Percentiles rank a stretch among this genome's conserved stretches.
phyloP scores from a whole-genome alignment of 2,329 filamentous ascomycete species.

The Alternaria sp. region DNA sequence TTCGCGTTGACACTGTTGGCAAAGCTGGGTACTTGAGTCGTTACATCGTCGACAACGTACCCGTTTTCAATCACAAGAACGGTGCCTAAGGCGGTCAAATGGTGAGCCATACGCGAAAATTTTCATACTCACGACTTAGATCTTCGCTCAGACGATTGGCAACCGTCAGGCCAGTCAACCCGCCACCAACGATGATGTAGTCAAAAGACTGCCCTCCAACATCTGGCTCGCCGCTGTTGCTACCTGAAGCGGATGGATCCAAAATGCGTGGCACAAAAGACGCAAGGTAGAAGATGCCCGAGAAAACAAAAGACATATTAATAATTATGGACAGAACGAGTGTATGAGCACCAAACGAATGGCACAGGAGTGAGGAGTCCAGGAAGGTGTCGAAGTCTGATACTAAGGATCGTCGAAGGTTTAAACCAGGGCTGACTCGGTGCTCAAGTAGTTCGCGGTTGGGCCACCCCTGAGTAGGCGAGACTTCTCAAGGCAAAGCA shows the following conservation, averaged over 20 bases:
- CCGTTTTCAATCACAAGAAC: slow-evolving; percentile 44
- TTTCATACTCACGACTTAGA: slow-evolving; percentile 23
- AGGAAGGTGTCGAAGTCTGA: neutral
- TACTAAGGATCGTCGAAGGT: slow-evolving; percentile 10
- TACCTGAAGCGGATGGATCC: neutral
- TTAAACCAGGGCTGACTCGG: slow-evolving; percentile 9
- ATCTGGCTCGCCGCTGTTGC: slow-evolving; percentile 20
- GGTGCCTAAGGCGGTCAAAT: slow-evolving; percentile 27
- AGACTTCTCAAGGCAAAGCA: neutral
- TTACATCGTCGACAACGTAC: slow-evolving; percentile 32
- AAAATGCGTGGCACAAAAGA: slow-evolving; percentile 28
- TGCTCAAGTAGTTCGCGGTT: neutral
- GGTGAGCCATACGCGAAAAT: neutral
- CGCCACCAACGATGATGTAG: slow-evolving; percentile 46
- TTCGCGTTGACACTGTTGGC: slow-evolving; percentile 35
- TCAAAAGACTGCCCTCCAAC: slow-evolving; percentile 38
- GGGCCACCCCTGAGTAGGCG: slow-evolving; percentile 12
- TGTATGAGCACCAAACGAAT: slow-evolving; percentile 8
- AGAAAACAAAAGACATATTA: slow-evolving; percentile 23
- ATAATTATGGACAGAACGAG: slow-evolving; percentile 6
- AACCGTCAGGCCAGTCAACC: slow-evolving; percentile 42
- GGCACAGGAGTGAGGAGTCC: slow-evolving; percentile 6
- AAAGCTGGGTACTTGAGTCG: slow-evolving; percentile 34
- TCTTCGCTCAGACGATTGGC: slow-evolving; percentile 46
- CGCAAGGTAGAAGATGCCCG: slow-evolving; percentile 23